Evolutionary conservation across 1,139 yeast genomes (phyloP), one percentile per base, ranked within the genome.

Genomic region (Sugiyamaella castrensis): DNA sequence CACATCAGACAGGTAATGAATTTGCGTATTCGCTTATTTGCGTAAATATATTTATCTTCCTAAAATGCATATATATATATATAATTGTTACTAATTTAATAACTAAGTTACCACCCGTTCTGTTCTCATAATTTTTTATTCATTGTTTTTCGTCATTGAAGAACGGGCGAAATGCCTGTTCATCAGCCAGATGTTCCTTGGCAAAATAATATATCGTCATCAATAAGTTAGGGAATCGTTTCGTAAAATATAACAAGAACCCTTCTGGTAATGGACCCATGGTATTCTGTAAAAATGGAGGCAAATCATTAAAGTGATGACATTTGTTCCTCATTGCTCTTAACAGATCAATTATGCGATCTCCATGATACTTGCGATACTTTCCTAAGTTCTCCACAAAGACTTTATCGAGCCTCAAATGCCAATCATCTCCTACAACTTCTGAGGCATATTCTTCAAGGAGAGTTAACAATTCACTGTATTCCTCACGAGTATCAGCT

Each of bases 291-390:
- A 91, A 71, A 16, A 71, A 75, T 5, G 71, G 74, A 1, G 97
- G 96, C 67, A 91, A 71, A 63, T 94, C 98, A 67, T 88, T 88
- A 66, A 79, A 92, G 67, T 92, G 99, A 65, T 88, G 96, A 64
- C 86, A 82, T 66, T 92, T 92, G 71, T 92, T 92, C 58, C 99
- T 75, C 59, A 92, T 71, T 0, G 97, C 97, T 54, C 99, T 74
- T 50, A 92, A 70, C 49, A 92, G 71, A 65, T 94, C 98, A 81
- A 88, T 80, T 43, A 92, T 68, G 56, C 82, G 85, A 50, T 79
- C 82, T 0, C 85, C 79, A 55, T 84, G 84, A 65, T 92, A 94
- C 67, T 88, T 91, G 59, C 99, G 77, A 66, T 88, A 92, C 64
- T 86, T 87, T 16, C 96, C 96, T 55, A 94, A 72, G 62, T 91